Conservation (phyloP, 2,329 filamentous ascomycete species). For the Lithohypha guttulata region DNA sequence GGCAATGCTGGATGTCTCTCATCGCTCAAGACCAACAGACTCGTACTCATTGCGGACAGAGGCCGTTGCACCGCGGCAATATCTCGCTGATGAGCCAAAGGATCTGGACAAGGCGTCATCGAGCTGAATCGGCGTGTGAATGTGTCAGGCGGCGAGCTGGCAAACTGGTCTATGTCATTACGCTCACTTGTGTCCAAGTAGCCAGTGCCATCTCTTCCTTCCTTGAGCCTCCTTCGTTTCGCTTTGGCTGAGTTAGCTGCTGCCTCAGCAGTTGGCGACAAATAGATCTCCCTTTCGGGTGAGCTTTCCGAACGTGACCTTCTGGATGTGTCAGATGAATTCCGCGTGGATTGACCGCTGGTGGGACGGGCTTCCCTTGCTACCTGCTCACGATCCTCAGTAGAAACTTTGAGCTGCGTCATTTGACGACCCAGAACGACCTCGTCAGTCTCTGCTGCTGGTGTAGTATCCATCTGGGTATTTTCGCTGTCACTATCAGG, state of each 20-base stretch:
- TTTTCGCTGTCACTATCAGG: neutral
- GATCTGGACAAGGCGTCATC: slow-evolving; percentile 8
- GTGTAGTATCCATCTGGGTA: neutral
- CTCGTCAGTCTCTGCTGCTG: neutral
- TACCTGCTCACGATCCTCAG: slow-evolving; percentile 13
- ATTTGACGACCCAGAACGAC: no score
- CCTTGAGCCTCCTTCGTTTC: slow-evolving; percentile 15
- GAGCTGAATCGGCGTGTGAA: slow-evolving; percentile 10
- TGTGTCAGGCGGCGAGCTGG: no score
- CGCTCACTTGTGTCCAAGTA: neutral
- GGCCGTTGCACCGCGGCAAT: neutral
- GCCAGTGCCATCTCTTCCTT: neutral
- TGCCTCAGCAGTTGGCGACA: slow-evolving; percentile 18
- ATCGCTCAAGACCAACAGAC: neutral
- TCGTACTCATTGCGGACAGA: neutral
- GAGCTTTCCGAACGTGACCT: slow-evolving; percentile 8
- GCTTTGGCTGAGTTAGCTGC: slow-evolving; percentile 21
- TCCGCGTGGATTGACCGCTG: slow-evolving; percentile 11
- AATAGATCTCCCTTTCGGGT: slow-evolving; percentile 10
- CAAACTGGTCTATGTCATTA: no score
- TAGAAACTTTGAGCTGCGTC: slow-evolving; percentile 13
- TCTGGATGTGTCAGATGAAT: slow-evolving; percentile 1
- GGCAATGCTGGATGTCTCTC: slow-evolving; percentile 1
- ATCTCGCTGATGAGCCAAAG: slow-evolving; percentile 5
- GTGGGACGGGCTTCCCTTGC: slow-evolving; percentile 16